Evolutionary conservation across 2,329 filamentous ascomycete species (phyloP), one percentile per base, ranked within the genome.

Genomic region (Botrytis paeoniae): DNA sequence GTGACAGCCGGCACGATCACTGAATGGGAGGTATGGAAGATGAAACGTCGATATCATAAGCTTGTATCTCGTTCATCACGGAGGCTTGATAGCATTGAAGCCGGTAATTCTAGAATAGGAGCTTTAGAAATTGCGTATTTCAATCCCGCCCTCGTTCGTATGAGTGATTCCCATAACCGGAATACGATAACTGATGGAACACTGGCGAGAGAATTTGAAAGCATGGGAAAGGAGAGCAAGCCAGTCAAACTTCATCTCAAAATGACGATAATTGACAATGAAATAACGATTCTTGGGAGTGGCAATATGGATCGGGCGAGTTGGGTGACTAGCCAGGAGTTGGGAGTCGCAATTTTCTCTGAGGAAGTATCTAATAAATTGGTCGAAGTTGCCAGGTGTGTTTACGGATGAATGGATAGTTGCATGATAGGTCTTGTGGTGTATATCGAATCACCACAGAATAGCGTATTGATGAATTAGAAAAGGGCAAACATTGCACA

Each of bases 301-400:
- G 93, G 93, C 1, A 97, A 97, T 80, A 89, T 95, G 86, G 93
- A 97, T 82, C 87, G 93, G 1, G 93, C 93, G 12, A 95, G 92
- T 80, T 96, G 92, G 92, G 95, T 89, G 82, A 96, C 93, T 8
- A 95, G 92, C 80, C 93, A 96, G 82, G 93, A 97, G 82, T 83
- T 96, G 35, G 93, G 93, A 1, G 84, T 96, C 43, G 86, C 85
- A 1, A 84, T 89, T 61, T 85, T 86, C 69, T 84, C 83, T 6
- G 77, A 71, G 12, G 80, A 80, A 0, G 77, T 87, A 54, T 84
- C 84, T 18, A 73, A 39, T 18, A 57, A 68, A 16, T 72, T 79
- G 18, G 75, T 29, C 39, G 51, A 45, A 10, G 63, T 68, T 57
- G 73, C 78, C 3, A 71, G 74, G 9, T 72, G 69, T n/a, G 75